Evolutionary conservation across 257 asterid species (phyloP).

Genomic region (Penstemon eatonii): DNA sequence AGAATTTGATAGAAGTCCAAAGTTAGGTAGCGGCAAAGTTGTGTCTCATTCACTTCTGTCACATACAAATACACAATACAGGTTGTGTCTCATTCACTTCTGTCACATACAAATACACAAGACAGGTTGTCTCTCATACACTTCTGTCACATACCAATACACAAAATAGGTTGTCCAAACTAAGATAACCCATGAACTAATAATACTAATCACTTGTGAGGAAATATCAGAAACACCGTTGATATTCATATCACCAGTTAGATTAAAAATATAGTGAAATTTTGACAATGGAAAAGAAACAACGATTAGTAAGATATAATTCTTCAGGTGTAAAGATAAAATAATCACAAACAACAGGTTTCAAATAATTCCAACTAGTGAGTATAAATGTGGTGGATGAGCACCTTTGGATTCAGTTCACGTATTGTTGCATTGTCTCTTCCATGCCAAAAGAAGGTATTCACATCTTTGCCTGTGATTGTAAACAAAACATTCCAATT

Average conservation of each 20-base stretch:
- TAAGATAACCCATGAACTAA: constrained; percentile 10
- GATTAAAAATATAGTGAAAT: not conserved
- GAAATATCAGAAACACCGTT: not conserved
- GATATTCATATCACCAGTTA: constrained; percentile 13
- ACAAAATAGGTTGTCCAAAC: not conserved
- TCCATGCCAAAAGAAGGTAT: constrained; percentile 97
- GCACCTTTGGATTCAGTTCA: constrained; percentile 96
- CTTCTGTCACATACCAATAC: not conserved
- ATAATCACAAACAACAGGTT: constrained; percentile 12
- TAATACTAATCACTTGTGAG: not conserved
- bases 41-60: constrained; percentile 4
- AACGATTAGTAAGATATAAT: not conserved
- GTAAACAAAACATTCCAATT: constrained; percentile 14
- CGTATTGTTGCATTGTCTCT: constrained; percentile 66
- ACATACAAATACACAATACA: not conserved
- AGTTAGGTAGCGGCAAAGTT: not conserved
- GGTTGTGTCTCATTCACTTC: not conserved
- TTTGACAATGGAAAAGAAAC: not conserved
- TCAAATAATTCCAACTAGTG: constrained; percentile 20
- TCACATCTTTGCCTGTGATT: constrained; percentile 62
- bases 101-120: not conserved
- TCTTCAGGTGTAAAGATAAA: constrained; percentile 8
- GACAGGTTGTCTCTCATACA: not conserved
- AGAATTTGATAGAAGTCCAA: constrained; percentile 12
- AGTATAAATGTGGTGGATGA: constrained; percentile 19